Evolutionary conservation across 2,329 filamentous ascomycete genomes (phyloP).

Genomic region (Colletotrichum higginsianum): DNA sequence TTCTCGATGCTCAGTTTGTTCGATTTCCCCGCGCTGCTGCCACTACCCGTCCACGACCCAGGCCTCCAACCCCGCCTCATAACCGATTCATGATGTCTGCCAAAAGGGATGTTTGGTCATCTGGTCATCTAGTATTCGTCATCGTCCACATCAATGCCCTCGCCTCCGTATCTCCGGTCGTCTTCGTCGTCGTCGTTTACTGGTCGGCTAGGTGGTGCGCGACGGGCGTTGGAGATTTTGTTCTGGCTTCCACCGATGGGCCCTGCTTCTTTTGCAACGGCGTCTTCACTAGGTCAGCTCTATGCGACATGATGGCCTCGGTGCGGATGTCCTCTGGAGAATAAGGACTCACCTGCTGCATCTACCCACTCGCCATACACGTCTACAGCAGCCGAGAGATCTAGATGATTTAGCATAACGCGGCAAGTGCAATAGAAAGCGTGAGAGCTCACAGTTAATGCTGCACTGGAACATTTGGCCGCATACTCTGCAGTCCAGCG

Average conservation of each 20-base stretch:
- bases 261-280: conserved; percentile 64
- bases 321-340: too few relatives aligned
- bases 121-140: conserved; percentile 65
- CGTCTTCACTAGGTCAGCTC: conserved; percentile 53
- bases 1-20: not conserved
- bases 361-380: conserved; percentile 99
- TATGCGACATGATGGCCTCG: not conserved
- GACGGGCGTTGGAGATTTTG: conserved; percentile 30
- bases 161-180: conserved; percentile 66
- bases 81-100: not conserved
- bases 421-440: conserved; percentile 12
- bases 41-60: not conserved
- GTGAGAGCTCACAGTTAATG: conserved; percentile 82
- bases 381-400: conserved; percentile 91
- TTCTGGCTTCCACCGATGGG: conserved; percentile 30
- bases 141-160: conserved; percentile 68
- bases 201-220: conserved; percentile 45
- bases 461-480: conserved; percentile 93
- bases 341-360: conserved; percentile 69
- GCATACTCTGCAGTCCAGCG: conserved; percentile 91
- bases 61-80: not conserved
- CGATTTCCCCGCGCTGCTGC: not conserved
- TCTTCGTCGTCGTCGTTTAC: conserved; percentile 65
- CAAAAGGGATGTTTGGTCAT: not conserved
- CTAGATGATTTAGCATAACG: conserved; percentile 60